These are phyloP conservation scores for Senecio squalidus DNA, from an alignment of 140 eudicot genomes.

Conservation along the genomic window DNA sequence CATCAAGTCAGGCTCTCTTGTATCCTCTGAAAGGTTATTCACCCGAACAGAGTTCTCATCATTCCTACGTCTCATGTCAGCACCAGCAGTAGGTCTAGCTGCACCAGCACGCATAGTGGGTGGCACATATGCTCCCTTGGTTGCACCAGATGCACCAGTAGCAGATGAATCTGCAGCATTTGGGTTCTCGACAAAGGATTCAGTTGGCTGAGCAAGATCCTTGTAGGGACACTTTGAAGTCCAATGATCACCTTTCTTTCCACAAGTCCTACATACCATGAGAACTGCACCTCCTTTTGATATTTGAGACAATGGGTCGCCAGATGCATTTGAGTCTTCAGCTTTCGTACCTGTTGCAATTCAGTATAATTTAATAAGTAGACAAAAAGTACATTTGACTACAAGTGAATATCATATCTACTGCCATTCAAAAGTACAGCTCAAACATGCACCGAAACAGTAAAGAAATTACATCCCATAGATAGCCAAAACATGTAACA, in stretches of 20 bases:
- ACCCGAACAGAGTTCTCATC: constrained; percentile 27
- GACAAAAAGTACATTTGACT: too few relatives aligned
- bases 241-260: constrained; percentile 31
- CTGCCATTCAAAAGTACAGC: too few relatives aligned
- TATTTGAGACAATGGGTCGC: constrained; percentile 23
- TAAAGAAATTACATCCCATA: too few relatives aligned
- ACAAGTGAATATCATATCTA: too few relatives aligned
- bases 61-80: constrained; percentile 28
- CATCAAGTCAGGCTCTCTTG: constrained; percentile 24
- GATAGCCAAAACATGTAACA: too few relatives aligned
- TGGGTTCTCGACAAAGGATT: constrained; percentile 25
- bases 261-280: constrained; percentile 25
- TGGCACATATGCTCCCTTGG: constrained; percentile 22
- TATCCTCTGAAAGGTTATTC: constrained; percentile 22
- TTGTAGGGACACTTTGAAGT: constrained; percentile 28
- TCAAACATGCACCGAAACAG: too few relatives aligned
- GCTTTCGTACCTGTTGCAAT: constrained; percentile 16
- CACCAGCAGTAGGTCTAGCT: constrained; percentile 6
- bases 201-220: constrained; percentile 24
- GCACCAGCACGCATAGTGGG: constrained; percentile 27
- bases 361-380: neutral
- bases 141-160: constrained; percentile 6
- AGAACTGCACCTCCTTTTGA: constrained; percentile 24
- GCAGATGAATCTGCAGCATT: constrained; percentile 11
- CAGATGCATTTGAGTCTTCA: constrained; percentile 19